Conservation (phyloP, 495 filamentous ascomycete genomes). For the Trichoderma orchidacearum region DNA sequence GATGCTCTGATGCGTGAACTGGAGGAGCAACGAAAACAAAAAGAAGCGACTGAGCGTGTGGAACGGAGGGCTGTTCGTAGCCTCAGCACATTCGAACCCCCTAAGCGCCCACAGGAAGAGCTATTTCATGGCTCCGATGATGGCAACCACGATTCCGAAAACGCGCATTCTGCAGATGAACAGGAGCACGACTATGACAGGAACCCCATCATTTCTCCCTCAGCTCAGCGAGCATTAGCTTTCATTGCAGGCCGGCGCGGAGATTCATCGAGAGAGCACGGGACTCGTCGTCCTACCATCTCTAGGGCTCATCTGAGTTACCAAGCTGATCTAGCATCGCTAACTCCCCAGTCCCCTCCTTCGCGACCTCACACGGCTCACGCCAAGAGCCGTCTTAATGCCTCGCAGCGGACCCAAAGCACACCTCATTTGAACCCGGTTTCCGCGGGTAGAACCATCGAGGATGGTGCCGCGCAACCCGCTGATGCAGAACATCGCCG, state of each 20-base stretch:
- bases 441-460: background rate
- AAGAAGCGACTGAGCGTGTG: conserved; percentile 20
- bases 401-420: conserved; percentile 28
- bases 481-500: conserved; percentile 14
- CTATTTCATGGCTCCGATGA: conserved; percentile 14
- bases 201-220: conserved; percentile 20
- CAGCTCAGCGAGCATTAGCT: conserved; percentile 30
- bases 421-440: conserved; percentile 24
- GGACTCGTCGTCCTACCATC: conserved; percentile 5
- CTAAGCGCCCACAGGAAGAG: background rate
- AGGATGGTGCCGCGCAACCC: background rate
- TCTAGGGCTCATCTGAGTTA: conserved; percentile 11
- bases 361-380: conserved; percentile 32
- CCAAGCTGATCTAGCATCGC: conserved; percentile 13
- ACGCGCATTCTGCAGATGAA: conserved; percentile 16
- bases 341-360: conserved; percentile 5
- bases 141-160: conserved; percentile 26
- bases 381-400: conserved; percentile 21
- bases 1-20: conserved; percentile 43
- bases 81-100: background rate
- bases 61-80: conserved; percentile 23
- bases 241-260: conserved; percentile 32
- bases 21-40: conserved; percentile 29
- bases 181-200: conserved; percentile 9
- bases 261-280: conserved; percentile 1